Evolutionary conservation across 345 rosid species (phyloP).

Genomic region (Sapria himalayana): DNA sequence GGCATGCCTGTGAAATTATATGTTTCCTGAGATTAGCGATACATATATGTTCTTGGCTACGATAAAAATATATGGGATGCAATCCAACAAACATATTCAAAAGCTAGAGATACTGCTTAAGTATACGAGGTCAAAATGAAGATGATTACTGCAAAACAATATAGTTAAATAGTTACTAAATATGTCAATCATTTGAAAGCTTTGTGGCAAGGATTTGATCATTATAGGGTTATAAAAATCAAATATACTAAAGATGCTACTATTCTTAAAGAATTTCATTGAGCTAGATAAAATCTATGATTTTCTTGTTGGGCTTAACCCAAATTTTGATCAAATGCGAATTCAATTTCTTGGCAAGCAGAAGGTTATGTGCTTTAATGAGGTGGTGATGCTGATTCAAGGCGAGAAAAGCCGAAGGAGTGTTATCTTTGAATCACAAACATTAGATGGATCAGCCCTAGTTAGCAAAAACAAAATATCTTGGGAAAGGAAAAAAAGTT

Average conservation of each 20-base stretch:
- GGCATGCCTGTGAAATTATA: conserved; percentile 3
- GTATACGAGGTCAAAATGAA: not conserved
- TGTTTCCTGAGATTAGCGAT: too few relatives aligned
- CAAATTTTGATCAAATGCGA: not conserved
- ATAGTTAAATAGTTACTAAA: not conserved
- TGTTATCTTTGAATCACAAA: not conserved
- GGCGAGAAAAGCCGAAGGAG: not conserved
- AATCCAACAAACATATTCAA: too few relatives aligned
- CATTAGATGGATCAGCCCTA: not conserved
- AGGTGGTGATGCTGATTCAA: not conserved
- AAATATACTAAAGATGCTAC: not conserved
- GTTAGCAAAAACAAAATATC: not conserved
- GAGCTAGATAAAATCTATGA: not conserved
- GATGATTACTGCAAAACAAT: not conserved
- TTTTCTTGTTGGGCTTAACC: not conserved
- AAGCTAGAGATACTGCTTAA: not conserved
- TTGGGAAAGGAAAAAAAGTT: too few relatives aligned
- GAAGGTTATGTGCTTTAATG: not conserved
- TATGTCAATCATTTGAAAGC: not conserved
- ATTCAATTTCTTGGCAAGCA: conserved; percentile 1
- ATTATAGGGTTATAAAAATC: not conserved
- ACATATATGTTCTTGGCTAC: too few relatives aligned
- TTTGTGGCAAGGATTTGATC: too few relatives aligned
- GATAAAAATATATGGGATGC: too few relatives aligned
- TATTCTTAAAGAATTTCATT: not conserved